Base-by-base conservation (phyloP, 305 asterid species). In the Rubia balearica region DNA sequence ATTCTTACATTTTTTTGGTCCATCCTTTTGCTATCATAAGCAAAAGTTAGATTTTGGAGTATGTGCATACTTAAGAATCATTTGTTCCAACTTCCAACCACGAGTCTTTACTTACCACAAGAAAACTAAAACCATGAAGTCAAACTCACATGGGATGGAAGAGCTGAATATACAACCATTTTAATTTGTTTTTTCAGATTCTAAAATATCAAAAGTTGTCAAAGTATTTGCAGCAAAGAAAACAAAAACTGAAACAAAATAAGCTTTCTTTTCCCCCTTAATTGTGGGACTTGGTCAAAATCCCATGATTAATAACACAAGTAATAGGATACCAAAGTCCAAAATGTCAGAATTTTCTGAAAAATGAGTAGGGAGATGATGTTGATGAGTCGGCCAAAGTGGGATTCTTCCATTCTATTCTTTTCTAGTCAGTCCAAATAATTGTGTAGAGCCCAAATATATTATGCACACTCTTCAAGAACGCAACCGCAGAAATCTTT, bases 371-470 rank as follows among this genome's bases (percentile, higher is more conserved):
- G 42, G 56, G 51, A 7, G 61, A 56, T 53, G 59, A 53, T 21
- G 59, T 14, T 16, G 60, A 53, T n/a, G 60, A 53, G 17, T 55
- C 24, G 24, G 21, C 40, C 40, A 36, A 36, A 36, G 40, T 36
- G 40, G 30, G 48, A 41, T n/a, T 16, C 69, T 14, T 5, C 55
- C 19, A 9, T 10, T 21, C 48, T 45, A 17, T 6, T 65, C 24
- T 11, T 6, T 63, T 41, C 38, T 69, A 71, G 62, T 27, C 21
- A n/a, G 62, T 64, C 21, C 77, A 72, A 69, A 69, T 59, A 70
- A 30, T 59, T 48, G 13, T 9, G 7, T n/a, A 63, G 38, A 36
- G 40, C 4, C 40, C 40, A 36, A 36, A 36, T 36, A n/a, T 38
- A 45, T 21, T 59, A 33, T 48, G 57, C 46, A 71, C 57, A 45